phyloP scores from a whole-genome alignment of 164 flowering plant genomes.

The Chimonanthus salicifolius region DNA sequence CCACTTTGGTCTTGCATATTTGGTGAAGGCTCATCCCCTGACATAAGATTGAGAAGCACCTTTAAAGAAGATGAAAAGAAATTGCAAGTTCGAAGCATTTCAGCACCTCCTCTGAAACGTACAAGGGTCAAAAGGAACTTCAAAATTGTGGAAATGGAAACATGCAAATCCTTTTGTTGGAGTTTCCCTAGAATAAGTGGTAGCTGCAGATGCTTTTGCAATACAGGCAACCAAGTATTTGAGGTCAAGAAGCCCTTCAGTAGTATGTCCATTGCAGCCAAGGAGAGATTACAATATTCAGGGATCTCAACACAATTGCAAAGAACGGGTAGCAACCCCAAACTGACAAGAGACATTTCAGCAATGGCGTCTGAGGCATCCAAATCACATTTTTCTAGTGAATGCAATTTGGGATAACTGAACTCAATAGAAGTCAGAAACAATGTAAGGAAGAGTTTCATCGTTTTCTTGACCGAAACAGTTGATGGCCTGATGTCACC shows the following conservation, averaged over 20 bases:
- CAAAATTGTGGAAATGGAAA: slow-evolving; percentile 43
- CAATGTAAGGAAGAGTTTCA: slow-evolving; percentile 45
- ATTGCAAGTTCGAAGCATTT: slow-evolving; percentile 59
- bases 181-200: slow-evolving; percentile 52
- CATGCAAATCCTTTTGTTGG: slow-evolving; percentile 38
- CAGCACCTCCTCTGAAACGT: slow-evolving; percentile 65
- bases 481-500: slow-evolving; percentile 32
- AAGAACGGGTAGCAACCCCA: slow-evolving; percentile 67
- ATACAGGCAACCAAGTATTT: slow-evolving; percentile 72
- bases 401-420: slow-evolving; percentile 9
- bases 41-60: slow-evolving; percentile 36
- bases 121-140: slow-evolving; percentile 80
- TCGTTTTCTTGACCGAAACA: slow-evolving; percentile 26
- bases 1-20: slow-evolving; percentile 20
- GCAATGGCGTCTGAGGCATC: slow-evolving; percentile 22
- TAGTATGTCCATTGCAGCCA: slow-evolving; percentile 53
- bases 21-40: slow-evolving; percentile 28
- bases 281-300: slow-evolving; percentile 53
- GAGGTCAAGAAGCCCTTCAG: slow-evolving; percentile 48
- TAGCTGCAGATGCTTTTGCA: slow-evolving; percentile 58
- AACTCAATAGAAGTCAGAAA: slow-evolving; percentile 46
- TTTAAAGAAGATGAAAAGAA: slow-evolving; percentile 50
- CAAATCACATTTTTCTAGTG: slow-evolving; percentile 9
- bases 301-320: slow-evolving; percentile 41
- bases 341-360: slow-evolving; percentile 43